Percentiles rank a stretch among this genome's conserved stretches.
Conservation (phyloP, 805 yeast genomes). For the Kodamaea laetipori region DNA sequence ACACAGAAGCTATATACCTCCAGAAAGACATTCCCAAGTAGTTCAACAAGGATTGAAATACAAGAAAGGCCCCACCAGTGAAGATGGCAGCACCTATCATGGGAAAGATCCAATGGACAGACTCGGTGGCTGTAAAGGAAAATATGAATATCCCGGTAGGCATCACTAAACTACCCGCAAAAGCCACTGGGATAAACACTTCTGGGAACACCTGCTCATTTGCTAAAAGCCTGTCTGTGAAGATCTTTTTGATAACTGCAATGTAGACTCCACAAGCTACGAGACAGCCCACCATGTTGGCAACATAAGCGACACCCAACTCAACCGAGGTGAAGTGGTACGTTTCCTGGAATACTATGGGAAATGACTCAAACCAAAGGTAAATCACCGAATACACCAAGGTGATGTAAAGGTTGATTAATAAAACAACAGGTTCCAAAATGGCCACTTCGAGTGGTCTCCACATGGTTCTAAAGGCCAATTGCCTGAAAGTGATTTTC, state of each 20-base stretch:
- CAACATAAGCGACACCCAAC: conserved; percentile 48
- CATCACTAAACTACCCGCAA: conserved; percentile 24
- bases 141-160: conserved; percentile 24
- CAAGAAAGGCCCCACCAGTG: conserved; percentile 23
- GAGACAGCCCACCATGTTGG: conserved; percentile 48
- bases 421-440: conserved; percentile 57
- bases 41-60: conserved; percentile 54
- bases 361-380: conserved; percentile 62
- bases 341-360: conserved; percentile 50
- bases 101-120: conserved; percentile 23
- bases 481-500: background rate
- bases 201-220: conserved; percentile 19
- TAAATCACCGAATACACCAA: conserved; percentile 54
- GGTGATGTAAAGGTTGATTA: conserved; percentile 53
- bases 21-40: conserved; percentile 52
- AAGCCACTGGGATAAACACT: conserved; percentile 22
- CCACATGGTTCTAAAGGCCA: conserved; percentile 36
- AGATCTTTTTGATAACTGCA: conserved; percentile 12
- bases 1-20: conserved; percentile 55
- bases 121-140: conserved; percentile 21
- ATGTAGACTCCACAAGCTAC: conserved; percentile 16
- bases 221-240: conserved; percentile 16
- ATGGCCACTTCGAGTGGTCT: conserved; percentile 52
- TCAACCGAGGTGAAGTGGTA: conserved; percentile 51
- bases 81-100: conserved; percentile 23